Conservation (phyloP, 345 rosid genomes). For the Corchorus olitorius region DNA sequence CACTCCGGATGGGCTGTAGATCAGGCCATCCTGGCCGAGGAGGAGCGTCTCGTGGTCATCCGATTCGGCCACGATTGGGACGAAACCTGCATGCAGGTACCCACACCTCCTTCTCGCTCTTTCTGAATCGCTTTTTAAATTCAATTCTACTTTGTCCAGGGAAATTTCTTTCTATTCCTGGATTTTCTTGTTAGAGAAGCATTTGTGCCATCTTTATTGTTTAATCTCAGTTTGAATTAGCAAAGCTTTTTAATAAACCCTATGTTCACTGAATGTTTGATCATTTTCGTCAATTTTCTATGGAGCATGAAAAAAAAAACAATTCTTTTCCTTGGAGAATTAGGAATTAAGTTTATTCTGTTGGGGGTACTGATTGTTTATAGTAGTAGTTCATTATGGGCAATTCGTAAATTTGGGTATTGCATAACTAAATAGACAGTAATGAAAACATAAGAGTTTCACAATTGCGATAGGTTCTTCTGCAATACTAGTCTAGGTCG, state of each 20-base stretch:
- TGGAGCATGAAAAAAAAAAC: not conserved
- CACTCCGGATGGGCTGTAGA: conserved; percentile 98
- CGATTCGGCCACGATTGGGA: conserved; percentile 98
- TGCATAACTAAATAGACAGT: not conserved
- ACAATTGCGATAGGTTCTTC: no score
- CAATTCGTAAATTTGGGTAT: not conserved
- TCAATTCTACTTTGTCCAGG: not conserved
- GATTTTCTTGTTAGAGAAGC: not conserved
- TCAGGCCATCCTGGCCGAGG: conserved; percentile 92
- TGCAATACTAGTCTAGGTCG: not conserved
- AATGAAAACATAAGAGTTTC: no score
- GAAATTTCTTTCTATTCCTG: not conserved
- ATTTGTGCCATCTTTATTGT: not conserved
- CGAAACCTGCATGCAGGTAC: conserved; percentile 95
- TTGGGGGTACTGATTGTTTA: no score
- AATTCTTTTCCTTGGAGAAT: no score
- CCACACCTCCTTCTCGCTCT: not conserved
- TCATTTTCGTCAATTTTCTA: not conserved
- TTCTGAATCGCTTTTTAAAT: not conserved
- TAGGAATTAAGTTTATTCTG: no score
- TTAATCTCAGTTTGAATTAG: no score
- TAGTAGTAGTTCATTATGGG: not conserved
- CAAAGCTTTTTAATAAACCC: not conserved
- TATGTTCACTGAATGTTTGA: not conserved
- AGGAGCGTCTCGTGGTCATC: conserved; percentile 88